A percentile compares a stretch with the other conserved stretches of the same genome.
These are phyloP conservation scores for Clausena lansium DNA, from an alignment of 345 rosid species.

Conservation along the genomic window DNA sequence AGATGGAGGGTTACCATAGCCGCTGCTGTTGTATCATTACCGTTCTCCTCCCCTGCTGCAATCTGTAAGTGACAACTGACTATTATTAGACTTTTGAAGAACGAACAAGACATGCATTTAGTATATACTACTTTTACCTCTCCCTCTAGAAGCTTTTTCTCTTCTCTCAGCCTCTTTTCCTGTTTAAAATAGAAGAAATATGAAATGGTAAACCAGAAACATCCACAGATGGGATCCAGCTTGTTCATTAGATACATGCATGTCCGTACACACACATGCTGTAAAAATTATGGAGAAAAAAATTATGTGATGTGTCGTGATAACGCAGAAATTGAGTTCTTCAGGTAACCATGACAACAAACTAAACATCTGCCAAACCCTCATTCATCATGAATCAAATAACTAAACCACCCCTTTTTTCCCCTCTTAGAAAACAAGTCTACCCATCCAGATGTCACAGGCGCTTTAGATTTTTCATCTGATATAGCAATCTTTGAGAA, in stretches of 20 bases:
- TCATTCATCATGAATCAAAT: too few relatives aligned
- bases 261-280: too few relatives aligned
- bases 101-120: not conserved
- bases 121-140: constrained; percentile 26
- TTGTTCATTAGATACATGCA: not conserved
- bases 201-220: not conserved
- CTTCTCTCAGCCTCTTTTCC: constrained; percentile 35
- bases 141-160: constrained; percentile 29
- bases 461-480: not conserved
- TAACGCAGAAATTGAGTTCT: not conserved
- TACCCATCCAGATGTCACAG: too few relatives aligned
- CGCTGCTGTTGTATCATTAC: not conserved
- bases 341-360: not conserved
- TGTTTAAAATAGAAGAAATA: constrained; percentile 6
- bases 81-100: not conserved
- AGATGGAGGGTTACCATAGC: constrained; percentile 19
- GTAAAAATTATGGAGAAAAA: too few relatives aligned
- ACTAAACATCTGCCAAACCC: too few relatives aligned
- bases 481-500: not conserved
- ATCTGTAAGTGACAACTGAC: constrained; percentile 16
- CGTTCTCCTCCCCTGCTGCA: constrained; percentile 12
- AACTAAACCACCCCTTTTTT: too few relatives aligned
- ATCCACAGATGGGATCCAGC: not conserved
- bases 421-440: too few relatives aligned
- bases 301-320: not conserved